Percentiles rank a stretch among this genome's conserved stretches.
Evolutionary conservation across 1,139 yeast species (phyloP).

Genomic region (Komagataea norvegica): DNA sequence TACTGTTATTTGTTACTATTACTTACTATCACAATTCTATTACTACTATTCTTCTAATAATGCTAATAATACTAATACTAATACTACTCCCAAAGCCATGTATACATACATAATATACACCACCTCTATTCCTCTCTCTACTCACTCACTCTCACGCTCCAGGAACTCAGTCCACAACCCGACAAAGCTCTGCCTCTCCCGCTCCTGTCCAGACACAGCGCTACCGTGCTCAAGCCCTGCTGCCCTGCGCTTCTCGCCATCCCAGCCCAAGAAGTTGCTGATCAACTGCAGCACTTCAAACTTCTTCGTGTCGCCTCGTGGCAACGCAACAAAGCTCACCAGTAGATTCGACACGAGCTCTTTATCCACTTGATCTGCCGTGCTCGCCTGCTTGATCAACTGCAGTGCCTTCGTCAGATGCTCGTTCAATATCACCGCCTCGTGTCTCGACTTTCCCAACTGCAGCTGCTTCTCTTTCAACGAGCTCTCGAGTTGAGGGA

Average conservation of each 20-base stretch:
- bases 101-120: neutral
- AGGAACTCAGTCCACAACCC: constrained; percentile 86
- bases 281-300: constrained; percentile 86
- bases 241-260: constrained; percentile 70
- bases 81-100: too few species aligned
- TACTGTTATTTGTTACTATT: too few species aligned
- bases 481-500: constrained; percentile 42
- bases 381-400: constrained; percentile 68
- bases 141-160: constrained; percentile 59
- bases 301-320: constrained; percentile 90
- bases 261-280: constrained; percentile 84
- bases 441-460: constrained; percentile 89
- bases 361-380: constrained; percentile 75
- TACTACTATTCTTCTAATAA: too few species aligned
- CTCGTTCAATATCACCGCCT: constrained; percentile 90
- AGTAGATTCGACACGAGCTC: constrained; percentile 83
- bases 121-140: neutral
- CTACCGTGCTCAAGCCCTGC: constrained; percentile 66
- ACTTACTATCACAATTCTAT: too few species aligned
- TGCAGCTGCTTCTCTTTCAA: constrained; percentile 70
- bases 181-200: constrained; percentile 64
- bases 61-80: too few species aligned
- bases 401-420: constrained; percentile 88
- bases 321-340: constrained; percentile 78
- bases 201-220: constrained; percentile 24